phyloP scores from a whole-genome alignment of 2,329 filamentous ascomycete genomes.

The Fusarium sp. region DNA sequence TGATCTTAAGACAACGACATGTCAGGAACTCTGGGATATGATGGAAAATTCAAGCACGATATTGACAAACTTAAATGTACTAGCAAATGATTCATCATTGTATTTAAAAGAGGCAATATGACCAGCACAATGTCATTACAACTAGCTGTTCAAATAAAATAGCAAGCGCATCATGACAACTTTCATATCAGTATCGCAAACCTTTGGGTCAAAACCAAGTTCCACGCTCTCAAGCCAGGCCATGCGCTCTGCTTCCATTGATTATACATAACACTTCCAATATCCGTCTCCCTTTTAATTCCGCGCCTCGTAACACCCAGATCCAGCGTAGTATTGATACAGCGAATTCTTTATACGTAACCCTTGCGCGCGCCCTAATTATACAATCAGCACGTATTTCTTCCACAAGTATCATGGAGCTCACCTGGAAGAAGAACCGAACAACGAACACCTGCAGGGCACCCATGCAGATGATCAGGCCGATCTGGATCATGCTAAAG shows the following conservation, averaged over 20 bases:
- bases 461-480: constrained; percentile 95
- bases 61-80: too few relatives aligned
- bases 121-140: constrained; percentile 19
- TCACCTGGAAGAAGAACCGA: constrained; percentile 96
- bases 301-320: constrained; percentile 52
- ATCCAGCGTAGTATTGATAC: constrained; percentile 41
- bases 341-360: constrained; percentile 69
- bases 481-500: constrained; percentile 93
- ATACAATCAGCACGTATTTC: constrained; percentile 22
- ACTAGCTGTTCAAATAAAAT: constrained; percentile 26
- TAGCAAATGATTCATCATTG: not conserved
- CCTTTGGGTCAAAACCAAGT: constrained; percentile 26
- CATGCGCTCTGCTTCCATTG: constrained; percentile 45
- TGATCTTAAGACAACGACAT: not conserved
- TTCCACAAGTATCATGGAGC: not conserved
- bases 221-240: constrained; percentile 29
- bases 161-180: constrained; percentile 44
- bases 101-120: not conserved
- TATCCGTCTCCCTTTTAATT: constrained; percentile 50
- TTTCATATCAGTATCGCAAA: constrained; percentile 40
- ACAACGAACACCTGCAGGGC: constrained; percentile 97
- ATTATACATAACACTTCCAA: constrained; percentile 52
- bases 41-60: not conserved
- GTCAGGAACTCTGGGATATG: not conserved
- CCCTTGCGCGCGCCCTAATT: constrained; percentile 75